Evolutionary conservation across 805 yeast species (phyloP), one percentile per base, ranked within the genome.

Genomic region (Citeromyces nyonsensis): DNA sequence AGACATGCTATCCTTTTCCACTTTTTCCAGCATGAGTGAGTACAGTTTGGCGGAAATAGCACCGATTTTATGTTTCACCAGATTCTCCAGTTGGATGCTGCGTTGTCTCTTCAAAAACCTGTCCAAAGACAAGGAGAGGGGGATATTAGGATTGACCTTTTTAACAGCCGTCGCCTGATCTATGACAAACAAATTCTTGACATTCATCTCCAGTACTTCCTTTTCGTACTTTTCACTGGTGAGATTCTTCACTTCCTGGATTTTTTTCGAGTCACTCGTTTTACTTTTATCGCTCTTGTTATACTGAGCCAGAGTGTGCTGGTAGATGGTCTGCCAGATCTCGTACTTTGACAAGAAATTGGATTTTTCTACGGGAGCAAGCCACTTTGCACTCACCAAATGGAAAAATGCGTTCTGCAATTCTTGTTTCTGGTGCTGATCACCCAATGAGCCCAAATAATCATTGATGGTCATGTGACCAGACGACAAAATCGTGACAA

Each of bases 11-110:
- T 56, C 57, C 39, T 57, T 61, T 48, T 84, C 95, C 12, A 80
- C 59, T 26, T 65, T 46, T 11, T 52, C 41, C 36, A 91, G 62
- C 3, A 75, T 71, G 8, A 61, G 50, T 30, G 61, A 59, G 47
- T 81, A 88, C 8, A 91, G 63, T 29, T 60, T 52, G 0, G 91
- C 63, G 0, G 93, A 62, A 2, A 79, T 51, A 5, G 63, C 53
- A 3, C 97, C 97, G 24, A 85, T 52, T 34, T 83, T 63, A 30
- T 78, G 75, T 22, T 63, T 59, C 10, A 77, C 79, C 32, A 79
- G 62, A 24, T 69, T 68, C 1, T 60, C 69, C 10, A 91, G 59
- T 41, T 79, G 79, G 29, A 57, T 50, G 8, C 79, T 64, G 40
- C 96, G 66, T 44, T 75, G 61, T 24, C 66, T 54, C 45, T 83